Evolutionary conservation across 441 rosid species (phyloP).

Genomic region (Gossypium gossypioides): DNA sequence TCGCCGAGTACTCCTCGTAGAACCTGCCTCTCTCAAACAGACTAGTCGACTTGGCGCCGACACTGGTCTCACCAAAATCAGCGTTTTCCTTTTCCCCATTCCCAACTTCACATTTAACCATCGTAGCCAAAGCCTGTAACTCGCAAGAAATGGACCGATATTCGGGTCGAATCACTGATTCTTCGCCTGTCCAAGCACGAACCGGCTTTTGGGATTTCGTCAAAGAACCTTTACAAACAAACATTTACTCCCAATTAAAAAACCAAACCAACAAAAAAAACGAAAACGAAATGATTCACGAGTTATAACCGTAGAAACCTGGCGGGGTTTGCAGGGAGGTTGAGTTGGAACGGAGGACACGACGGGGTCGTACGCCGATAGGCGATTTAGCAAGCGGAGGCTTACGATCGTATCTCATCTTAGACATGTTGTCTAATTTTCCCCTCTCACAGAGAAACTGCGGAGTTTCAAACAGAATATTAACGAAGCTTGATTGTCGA

Average conservation of each 20-base stretch:
- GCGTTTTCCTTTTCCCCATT: conserved; percentile 15
- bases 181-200: conserved; percentile 22
- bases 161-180: conserved; percentile 40
- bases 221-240: conserved; percentile 33
- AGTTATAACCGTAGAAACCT: conserved; percentile 22
- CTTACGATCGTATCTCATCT: conserved; percentile 44
- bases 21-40: conserved; percentile 72
- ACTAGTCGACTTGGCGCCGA: conserved; percentile 25
- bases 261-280: background rate
- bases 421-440: conserved; percentile 28
- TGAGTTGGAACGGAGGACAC: conserved; percentile 34
- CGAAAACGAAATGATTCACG: background rate
- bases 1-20: conserved; percentile 67
- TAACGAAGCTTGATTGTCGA: background rate
- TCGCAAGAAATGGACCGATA: conserved; percentile 59
- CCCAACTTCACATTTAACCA: conserved; percentile 37
- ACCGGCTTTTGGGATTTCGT: conserved; percentile 38
- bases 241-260: background rate
- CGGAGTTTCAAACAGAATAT: background rate
- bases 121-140: conserved; percentile 44
- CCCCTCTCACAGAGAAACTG: background rate
- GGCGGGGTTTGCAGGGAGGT: conserved; percentile 47
- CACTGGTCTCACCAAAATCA: background rate
- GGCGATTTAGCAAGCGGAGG: conserved; percentile 79
- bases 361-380: conserved; percentile 48